Evolutionary conservation across 768 basidiomycete species (phyloP), one percentile per base, ranked within the genome.

Genomic region (Naematelia aurantialba): DNA sequence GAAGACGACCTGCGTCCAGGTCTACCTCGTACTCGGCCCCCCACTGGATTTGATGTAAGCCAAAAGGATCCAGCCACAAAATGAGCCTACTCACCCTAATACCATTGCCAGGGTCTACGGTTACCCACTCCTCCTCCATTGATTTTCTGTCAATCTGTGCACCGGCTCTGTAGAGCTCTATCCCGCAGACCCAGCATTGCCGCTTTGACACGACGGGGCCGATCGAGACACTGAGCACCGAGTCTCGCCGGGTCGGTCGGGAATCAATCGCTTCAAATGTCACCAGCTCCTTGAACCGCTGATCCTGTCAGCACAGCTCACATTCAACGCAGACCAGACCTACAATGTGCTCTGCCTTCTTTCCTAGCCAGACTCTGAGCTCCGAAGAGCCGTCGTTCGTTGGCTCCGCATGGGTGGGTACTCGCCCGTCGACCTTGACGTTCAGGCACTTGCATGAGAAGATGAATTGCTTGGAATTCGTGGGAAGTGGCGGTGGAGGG

Each of bases 361-460:
- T 60, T 0, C 27, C 48, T 3, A 62, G 55, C 31, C 47, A 56
- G 3, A 65, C 45, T 30, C 49, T 39, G 27, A 3, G 39, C 30
- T 30, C 34, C 34, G 12, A n/a, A 21, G 1, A 44, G 27, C 12
- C 29, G 11, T 31, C 27, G 8, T 39, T 39, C 17, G 34, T 8
- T 39, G 34, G 34, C 8, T 39, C 34, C 8, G 17, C 8, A 17
- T 17, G 8, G 8, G 8, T 17, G 8, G 34, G 34, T 39, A 39
- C 34, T 39, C 34, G 34, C 17, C 60, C 70, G 2, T 66, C 53
- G 12, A 69, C 55, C 17, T 26, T 24, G n/a, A 69, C 51, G 53
- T 72, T 72, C 24, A 62, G 58, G 52, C 70, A 72, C 27, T 44
- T 42, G 30, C 70, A 72, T 3, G 55, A 13, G 55, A 65, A 70